These are phyloP conservation scores for Coemansia aciculifera DNA, from an alignment of 192 early-diverging fungal genomes.

Conservation along the genomic window DNA sequence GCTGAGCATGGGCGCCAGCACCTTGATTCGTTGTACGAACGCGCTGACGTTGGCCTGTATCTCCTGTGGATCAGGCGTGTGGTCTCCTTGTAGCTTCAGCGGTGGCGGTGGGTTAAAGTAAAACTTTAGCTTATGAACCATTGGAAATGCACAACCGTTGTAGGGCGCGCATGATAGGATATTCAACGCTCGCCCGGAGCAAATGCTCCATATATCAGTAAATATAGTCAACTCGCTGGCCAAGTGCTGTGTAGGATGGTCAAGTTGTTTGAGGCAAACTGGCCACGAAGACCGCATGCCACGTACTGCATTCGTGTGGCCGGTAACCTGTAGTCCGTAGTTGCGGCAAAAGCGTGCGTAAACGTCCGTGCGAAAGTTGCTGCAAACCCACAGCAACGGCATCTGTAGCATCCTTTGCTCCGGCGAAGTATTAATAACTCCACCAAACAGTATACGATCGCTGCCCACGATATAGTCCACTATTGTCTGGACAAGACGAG, in stretches of 20 bases:
- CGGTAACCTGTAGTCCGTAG: not conserved
- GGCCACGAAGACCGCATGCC: slow-evolving; percentile 1
- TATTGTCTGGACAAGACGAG: not conserved
- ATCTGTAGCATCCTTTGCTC: not conserved
- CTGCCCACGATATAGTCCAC: not conserved
- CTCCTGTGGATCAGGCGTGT: not conserved
- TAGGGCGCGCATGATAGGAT: not conserved
- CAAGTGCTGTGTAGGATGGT: not conserved
- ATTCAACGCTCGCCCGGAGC: not conserved
- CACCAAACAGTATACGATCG: not conserved
- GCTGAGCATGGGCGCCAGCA: not conserved
- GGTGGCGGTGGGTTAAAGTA: not conserved
- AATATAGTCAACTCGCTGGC: not conserved
- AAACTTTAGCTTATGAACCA: not conserved
- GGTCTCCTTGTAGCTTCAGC: not conserved
- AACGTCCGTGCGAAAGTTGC: not conserved
- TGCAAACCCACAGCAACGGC: not conserved
- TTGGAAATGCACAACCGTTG: not conserved
- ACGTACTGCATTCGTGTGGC: not conserved
- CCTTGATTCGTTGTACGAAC: not conserved
- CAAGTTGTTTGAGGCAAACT: not conserved
- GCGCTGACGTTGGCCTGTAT: not conserved
- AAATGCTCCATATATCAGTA: not conserved
- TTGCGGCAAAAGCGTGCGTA: not conserved
- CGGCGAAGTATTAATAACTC: not conserved